Conservation (phyloP, 352 stramenopile genomes). For the Phytopythium mirpurense region DNA sequence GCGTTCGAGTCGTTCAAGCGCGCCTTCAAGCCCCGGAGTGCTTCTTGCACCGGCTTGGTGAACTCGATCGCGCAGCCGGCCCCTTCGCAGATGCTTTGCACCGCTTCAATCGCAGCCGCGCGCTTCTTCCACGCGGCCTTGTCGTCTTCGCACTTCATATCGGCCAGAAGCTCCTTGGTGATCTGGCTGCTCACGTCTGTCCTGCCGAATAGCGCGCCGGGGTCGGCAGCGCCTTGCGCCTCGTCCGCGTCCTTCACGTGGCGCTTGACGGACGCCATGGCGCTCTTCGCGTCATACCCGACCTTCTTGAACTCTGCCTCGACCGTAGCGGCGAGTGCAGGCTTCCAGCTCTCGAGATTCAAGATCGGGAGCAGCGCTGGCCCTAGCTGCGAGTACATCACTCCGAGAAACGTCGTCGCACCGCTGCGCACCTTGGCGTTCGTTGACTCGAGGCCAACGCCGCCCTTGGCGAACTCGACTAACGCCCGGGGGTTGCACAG, state of each 20-base stretch:
- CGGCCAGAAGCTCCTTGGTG: slow-evolving; percentile 81
- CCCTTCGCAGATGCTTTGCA: slow-evolving; percentile 73
- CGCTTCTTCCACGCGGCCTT: slow-evolving; percentile 86
- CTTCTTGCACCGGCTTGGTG: slow-evolving; percentile 73
- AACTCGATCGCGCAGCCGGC: slow-evolving; percentile 79
- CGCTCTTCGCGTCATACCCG: slow-evolving; percentile 61
- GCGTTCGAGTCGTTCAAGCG: slow-evolving; percentile 82
- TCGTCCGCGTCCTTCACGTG: slow-evolving; percentile 70
- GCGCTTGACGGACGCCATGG: slow-evolving; percentile 49
- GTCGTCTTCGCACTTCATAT: slow-evolving; percentile 84
- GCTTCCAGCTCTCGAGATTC: slow-evolving; percentile 81
- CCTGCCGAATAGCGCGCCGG: slow-evolving; percentile 61
- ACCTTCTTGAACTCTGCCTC: slow-evolving; percentile 81
- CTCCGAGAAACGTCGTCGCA: slow-evolving; percentile 59
- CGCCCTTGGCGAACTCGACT: slow-evolving; percentile 75
- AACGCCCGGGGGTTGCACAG: slow-evolving; percentile 65
- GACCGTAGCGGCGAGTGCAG: slow-evolving; percentile 65
- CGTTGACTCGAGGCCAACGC: slow-evolving; percentile 64
- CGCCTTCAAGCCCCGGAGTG: slow-evolving; percentile 70
- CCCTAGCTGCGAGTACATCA: slow-evolving; percentile 84
- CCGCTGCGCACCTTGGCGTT: slow-evolving; percentile 73
- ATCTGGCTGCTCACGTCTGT: slow-evolving; percentile 75
- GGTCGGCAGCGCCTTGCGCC: slow-evolving; percentile 28
- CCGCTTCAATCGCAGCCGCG: slow-evolving; percentile 69
- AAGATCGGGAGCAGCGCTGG: slow-evolving; percentile 75